These are phyloP conservation scores for Tulasnella sp. DNA, from an alignment of 768 basidiomycete genomes.

Conservation along the genomic window DNA sequence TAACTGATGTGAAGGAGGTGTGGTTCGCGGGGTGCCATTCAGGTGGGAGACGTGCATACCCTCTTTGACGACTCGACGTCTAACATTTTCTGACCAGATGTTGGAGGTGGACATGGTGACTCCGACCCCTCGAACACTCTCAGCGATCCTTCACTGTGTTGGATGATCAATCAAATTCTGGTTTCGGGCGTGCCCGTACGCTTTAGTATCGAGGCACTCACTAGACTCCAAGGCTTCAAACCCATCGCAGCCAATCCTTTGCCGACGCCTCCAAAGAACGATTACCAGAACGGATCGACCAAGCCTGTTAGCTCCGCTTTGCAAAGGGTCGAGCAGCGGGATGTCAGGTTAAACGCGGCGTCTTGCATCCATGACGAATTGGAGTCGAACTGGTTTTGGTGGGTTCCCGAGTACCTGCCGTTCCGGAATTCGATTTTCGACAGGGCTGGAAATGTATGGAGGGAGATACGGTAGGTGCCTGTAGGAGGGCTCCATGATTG, in stretches of 20 bases:
- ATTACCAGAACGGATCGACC: background rate
- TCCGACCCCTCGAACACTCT: background rate
- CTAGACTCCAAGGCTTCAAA: background rate
- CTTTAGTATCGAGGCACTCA: background rate
- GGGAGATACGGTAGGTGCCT: background rate
- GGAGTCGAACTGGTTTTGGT: background rate
- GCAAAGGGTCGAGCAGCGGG: background rate
- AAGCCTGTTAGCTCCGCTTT: background rate
- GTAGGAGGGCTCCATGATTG: background rate
- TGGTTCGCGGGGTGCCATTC: slow-evolving; percentile 41
- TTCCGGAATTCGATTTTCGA: background rate
- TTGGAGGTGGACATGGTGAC: slow-evolving; percentile 4
- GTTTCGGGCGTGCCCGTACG: background rate
- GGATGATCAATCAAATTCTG: background rate
- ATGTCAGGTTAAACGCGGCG: background rate
- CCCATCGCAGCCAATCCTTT: background rate
- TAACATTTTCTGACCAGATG: background rate
- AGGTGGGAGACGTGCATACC: slow-evolving; percentile 16
- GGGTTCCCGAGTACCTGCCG: background rate
- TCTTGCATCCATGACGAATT: background rate
- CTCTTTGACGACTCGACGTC: background rate
- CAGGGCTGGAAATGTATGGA: background rate
- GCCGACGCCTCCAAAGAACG: background rate
- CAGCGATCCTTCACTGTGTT: background rate
- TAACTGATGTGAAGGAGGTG: slow-evolving; percentile 37